Percentiles rank a stretch among this genome's conserved stretches.
phyloP scores from a whole-genome alignment of 345 rosid species.

The Gossypium longicalyx region DNA sequence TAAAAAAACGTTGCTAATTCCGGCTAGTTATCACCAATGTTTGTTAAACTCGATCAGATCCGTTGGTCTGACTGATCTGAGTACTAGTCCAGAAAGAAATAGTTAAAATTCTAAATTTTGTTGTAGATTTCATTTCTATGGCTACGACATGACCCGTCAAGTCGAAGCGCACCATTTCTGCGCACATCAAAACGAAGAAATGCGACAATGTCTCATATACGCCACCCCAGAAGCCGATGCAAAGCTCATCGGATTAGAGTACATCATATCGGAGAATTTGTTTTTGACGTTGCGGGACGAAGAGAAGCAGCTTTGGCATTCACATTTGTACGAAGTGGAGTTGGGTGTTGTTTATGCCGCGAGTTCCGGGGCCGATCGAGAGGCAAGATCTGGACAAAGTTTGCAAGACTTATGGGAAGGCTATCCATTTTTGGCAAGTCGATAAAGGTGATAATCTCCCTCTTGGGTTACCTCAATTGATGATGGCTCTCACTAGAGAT shows the following conservation, averaged over 20 bases:
- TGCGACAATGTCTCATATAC: slow-evolving; percentile 81
- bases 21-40: too few relatives aligned
- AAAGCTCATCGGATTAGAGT: slow-evolving; percentile 68
- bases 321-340: slow-evolving; percentile 76
- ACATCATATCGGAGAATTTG: slow-evolving; percentile 60
- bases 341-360: slow-evolving; percentile 68
- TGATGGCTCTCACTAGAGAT: slow-evolving; percentile 72
- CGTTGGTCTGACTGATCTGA: too few relatives aligned
- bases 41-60: too few relatives aligned
- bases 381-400: slow-evolving; percentile 67
- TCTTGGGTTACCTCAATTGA: slow-evolving; percentile 61
- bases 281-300: slow-evolving; percentile 59
- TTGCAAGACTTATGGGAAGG: slow-evolving; percentile 64
- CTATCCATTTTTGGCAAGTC: slow-evolving; percentile 81
- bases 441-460: slow-evolving; percentile 72
- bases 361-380: slow-evolving; percentile 52
- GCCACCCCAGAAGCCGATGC: slow-evolving; percentile 47
- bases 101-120: too few relatives aligned
- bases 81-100: too few relatives aligned
- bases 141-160: slow-evolving; percentile 72
- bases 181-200: slow-evolving; percentile 69
- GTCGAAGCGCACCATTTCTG: slow-evolving; percentile 81
- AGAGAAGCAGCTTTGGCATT: slow-evolving; percentile 82
- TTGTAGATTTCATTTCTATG: slow-evolving; percentile 62
- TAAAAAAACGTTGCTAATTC: too few relatives aligned